These are phyloP conservation scores for Hymenoscyphus occultus DNA, from an alignment of 2,329 filamentous ascomycete genomes.

Conservation along the genomic window DNA sequence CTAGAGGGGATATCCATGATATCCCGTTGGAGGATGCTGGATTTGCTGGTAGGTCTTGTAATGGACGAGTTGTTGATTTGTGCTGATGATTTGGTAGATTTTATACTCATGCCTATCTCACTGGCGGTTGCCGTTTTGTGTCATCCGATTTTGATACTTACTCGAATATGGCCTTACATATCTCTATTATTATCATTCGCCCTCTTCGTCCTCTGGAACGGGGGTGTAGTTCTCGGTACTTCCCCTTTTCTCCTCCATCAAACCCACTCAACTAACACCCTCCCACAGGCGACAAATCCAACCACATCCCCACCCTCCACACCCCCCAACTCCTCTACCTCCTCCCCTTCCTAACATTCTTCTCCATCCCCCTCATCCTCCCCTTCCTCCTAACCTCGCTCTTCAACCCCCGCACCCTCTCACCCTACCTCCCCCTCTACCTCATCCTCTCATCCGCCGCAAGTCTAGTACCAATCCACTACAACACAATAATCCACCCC, in stretches of 20 bases:
- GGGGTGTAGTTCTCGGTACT: conserved; percentile 82
- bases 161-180: conserved; percentile 57
- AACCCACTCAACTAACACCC: conserved; percentile 7
- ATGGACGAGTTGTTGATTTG: neutral
- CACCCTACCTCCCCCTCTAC: conserved; percentile 27
- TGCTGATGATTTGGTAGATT: conserved; percentile 41
- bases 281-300: conserved; percentile 80
- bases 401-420: neutral
- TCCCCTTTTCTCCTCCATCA: neutral
- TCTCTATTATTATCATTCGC: conserved; percentile 65
- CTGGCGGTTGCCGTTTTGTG: conserved; percentile 55
- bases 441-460: conserved; percentile 19
- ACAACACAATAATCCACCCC: conserved; percentile 91
- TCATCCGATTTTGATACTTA: conserved; percentile 47
- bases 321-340: conserved; percentile 92
- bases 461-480: conserved; percentile 52
- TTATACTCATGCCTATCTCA: conserved; percentile 58
- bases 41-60: conserved; percentile 46
- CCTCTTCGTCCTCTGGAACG: conserved; percentile 80
- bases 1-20: conserved; percentile 55
- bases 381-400: conserved; percentile 41
- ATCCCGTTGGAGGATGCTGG: conserved; percentile 46
- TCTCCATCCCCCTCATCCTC: conserved; percentile 75
- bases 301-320: conserved; percentile 87
- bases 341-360: conserved; percentile 86